A percentile compares a stretch with the other conserved stretches of the same genome.
phyloP scores from a whole-genome alignment of 2,329 filamentous ascomycete species.

The Thermoascus crustaceus region DNA sequence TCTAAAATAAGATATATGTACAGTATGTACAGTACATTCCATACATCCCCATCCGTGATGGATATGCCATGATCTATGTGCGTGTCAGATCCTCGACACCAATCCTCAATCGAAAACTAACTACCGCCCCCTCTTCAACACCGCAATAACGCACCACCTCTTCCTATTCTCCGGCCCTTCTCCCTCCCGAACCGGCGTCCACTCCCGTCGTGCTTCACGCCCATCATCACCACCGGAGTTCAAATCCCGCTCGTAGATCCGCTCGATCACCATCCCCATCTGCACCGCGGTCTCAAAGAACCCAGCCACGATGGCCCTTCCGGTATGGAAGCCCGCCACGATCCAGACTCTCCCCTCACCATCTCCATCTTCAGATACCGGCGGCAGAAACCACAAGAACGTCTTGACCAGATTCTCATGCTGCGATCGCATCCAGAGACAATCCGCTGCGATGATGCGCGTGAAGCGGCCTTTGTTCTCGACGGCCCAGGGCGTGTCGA shows the following conservation, averaged over 20 bases:
- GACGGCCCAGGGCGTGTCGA: slow-evolving; percentile 33
- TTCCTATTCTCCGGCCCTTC: slow-evolving; percentile 43
- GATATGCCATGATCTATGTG: too few species aligned
- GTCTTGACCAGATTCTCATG: slow-evolving; percentile 49
- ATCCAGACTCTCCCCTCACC: slow-evolving; percentile 36
- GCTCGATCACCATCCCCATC: slow-evolving; percentile 42
- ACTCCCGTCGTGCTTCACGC: slow-evolving; percentile 36
- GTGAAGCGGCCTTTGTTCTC: slow-evolving; percentile 37
- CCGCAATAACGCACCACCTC: slow-evolving; percentile 50
- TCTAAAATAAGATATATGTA: too few species aligned
- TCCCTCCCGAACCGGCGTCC: slow-evolving; percentile 41
- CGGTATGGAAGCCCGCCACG: slow-evolving; percentile 53
- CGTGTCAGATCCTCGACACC: too few species aligned
- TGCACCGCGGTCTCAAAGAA: slow-evolving; percentile 46
- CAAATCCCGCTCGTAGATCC: slow-evolving; percentile 48
- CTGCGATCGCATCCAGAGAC: slow-evolving; percentile 52
- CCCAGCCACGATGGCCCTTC: slow-evolving; percentile 44
- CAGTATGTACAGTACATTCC: too few species aligned
- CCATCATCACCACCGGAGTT: slow-evolving; percentile 29
- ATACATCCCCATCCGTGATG: too few species aligned
- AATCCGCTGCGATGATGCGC: slow-evolving; percentile 53
- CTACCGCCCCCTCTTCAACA: slow-evolving; percentile 24
- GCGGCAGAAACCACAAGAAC: slow-evolving; percentile 49
- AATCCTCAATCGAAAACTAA: not conserved
- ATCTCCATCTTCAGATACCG: slow-evolving; percentile 29